phyloP scores from a whole-genome alignment of 2,329 filamentous ascomycete genomes.

The Fusarium sp. region DNA sequence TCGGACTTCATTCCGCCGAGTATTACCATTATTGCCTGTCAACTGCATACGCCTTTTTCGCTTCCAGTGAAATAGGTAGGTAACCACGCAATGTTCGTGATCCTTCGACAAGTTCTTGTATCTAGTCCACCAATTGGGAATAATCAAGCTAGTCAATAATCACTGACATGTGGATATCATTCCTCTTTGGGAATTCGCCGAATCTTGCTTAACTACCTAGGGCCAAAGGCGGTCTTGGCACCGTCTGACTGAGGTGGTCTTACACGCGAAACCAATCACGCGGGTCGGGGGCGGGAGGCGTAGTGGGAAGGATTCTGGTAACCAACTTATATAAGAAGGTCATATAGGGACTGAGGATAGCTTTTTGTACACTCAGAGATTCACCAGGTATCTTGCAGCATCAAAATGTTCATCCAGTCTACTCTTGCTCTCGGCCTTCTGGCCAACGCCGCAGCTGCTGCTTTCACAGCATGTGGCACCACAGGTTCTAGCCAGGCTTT shows the following conservation, averaged over 20 bases:
- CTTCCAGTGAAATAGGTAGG: background rate
- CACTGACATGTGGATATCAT: no score
- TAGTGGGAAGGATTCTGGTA: background rate
- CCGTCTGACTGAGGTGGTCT: background rate
- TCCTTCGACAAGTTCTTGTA: background rate
- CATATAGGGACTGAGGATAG: accelerated
- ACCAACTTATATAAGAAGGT: background rate
- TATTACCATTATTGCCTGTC: no score
- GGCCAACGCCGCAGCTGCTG: background rate
- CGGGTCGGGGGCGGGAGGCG: background rate
- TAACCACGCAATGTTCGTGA: background rate
- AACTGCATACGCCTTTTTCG: background rate
- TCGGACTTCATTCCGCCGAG: background rate
- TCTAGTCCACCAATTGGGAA: background rate
- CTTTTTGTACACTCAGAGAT: accelerated
- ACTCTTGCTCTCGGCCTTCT: slow-evolving; percentile 12
- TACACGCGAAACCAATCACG: accelerated
- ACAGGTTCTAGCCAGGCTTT: slow-evolving; percentile 2
- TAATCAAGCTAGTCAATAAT: no score
- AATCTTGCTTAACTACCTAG: no score
- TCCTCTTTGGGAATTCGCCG: no score
- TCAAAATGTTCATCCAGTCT: slow-evolving; percentile 15
- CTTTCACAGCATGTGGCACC: slow-evolving; percentile 4
- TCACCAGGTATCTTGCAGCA: accelerated
- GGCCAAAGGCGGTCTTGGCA: background rate